Evolutionary conservation across 2,329 filamentous ascomycete species (phyloP), one percentile per base, ranked within the genome.

Genomic region (Cytospora chrysosperma): DNA sequence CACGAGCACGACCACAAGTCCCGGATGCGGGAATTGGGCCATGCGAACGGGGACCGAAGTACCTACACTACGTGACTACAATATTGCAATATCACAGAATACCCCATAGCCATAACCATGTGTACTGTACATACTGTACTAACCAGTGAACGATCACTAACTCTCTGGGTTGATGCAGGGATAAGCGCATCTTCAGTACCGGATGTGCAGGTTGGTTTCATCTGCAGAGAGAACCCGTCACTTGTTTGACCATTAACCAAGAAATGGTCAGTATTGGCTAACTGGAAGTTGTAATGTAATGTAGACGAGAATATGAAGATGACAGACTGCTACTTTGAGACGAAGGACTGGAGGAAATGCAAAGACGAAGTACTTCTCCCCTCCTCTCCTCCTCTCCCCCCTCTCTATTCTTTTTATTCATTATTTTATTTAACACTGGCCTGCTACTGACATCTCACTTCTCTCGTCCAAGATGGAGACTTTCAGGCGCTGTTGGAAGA

Each of bases 101-200:
- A n/a, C n/a, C n/a, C n/a, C n/a, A n/a, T n/a, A n/a, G n/a, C n/a
- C n/a, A n/a, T n/a, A n/a, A n/a, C n/a, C n/a, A n/a, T n/a, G n/a
- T n/a, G n/a, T n/a, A n/a, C n/a, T n/a, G n/a, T n/a, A n/a, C n/a
- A n/a, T n/a, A n/a, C n/a, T n/a, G n/a, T n/a, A n/a, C n/a, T n/a
- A n/a, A n/a, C n/a, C n/a, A n/a, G n/a, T n/a, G n/a, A 26, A 47
- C 26, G 24, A n/a, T 30, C 27, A 27, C 51, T 61, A 49, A 61
- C 7, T 9, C 8, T 21, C 32, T 19, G 51, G 17, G 17, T 43
- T 64, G 10, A 37, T 70, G 64, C 74, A 98, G 94, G 94, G 93
- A 98, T 81, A 94, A 97, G 84, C 85, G 95, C 74, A 98, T 98
- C 76, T 96, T 92, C 81, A 97, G 92, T 81, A 98, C 94, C 3